phyloP scores from a whole-genome alignment of 164 flowering plant species.

The Piper longum region DNA sequence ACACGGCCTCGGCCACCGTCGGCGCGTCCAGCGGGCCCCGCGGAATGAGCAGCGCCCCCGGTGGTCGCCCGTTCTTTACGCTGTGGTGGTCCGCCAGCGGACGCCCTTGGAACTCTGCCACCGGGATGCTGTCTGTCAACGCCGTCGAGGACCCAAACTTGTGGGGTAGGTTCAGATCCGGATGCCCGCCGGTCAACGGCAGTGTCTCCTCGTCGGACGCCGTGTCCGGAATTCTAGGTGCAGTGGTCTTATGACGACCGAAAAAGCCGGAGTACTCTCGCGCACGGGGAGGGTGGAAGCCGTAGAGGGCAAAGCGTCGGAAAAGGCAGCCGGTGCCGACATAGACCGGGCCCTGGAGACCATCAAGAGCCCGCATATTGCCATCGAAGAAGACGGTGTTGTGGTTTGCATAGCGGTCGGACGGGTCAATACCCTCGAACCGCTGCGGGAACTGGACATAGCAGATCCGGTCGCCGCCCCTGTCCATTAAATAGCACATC shows the following conservation, averaged over 20 bases:
- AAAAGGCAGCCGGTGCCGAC: conserved; percentile 94
- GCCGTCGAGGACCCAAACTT: conserved; percentile 66
- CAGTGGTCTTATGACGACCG: conserved; percentile 37
- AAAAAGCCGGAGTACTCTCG: conserved; percentile 46
- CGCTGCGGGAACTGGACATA: conserved; percentile 34
- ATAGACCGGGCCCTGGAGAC: conserved; percentile 85
- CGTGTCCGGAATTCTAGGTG: conserved; percentile 9
- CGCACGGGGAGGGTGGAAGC: conserved; percentile 71
- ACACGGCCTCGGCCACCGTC: conserved; percentile 83
- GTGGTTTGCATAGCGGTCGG: conserved; percentile 37
- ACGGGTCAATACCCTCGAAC: conserved; percentile 37
- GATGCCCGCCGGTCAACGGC: conserved; percentile 34
- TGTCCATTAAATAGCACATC: conserved; percentile 38
- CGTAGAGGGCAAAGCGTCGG: conserved; percentile 67
- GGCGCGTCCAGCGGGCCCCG: conserved; percentile 77
- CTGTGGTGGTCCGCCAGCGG: conserved; percentile 76
- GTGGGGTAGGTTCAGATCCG: conserved; percentile 48
- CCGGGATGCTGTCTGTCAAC: conserved; percentile 58
- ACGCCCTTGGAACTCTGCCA: conserved; percentile 82
- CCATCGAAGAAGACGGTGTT: conserved; percentile 41
- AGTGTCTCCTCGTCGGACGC: conserved; percentile 31
- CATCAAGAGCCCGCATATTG: conserved; percentile 82
- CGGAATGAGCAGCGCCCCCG: conserved; percentile 58
- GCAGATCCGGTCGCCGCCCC: conserved; percentile 33
- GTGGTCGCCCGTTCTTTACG: conserved; percentile 74